These are phyloP conservation scores for Daldinia caldariorum DNA, from an alignment of 495 filamentous ascomycete genomes.

Conservation along the genomic window DNA sequence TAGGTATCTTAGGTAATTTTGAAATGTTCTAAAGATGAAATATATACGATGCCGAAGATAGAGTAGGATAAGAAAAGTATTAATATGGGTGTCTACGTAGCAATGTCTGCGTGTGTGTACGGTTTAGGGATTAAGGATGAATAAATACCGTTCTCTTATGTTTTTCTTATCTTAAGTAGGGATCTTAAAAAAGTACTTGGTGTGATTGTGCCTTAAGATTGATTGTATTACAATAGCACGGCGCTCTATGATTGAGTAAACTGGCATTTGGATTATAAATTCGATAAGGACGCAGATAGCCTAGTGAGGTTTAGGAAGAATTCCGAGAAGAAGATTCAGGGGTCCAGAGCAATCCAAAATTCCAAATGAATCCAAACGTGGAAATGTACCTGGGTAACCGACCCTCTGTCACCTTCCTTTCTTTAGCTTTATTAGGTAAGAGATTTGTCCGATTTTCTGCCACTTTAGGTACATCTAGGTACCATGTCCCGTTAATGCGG, in stretches of 20 bases:
- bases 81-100: neutral
- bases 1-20: too few relatives aligned
- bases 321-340: conserved; percentile 24
- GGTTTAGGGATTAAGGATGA: conserved; percentile 1
- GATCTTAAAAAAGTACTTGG: neutral
- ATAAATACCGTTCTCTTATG: neutral
- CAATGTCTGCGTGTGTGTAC: too few relatives aligned
- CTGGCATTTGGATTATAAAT: conserved; percentile 29
- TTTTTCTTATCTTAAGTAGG: neutral
- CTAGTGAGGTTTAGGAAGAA: conserved; percentile 30
- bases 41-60: neutral
- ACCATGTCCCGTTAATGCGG: conserved; percentile 22
- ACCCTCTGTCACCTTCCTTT: neutral
- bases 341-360: conserved; percentile 11
- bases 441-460: neutral
- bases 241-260: conserved; percentile 14
- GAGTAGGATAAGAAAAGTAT: neutral
- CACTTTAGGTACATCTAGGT: neutral
- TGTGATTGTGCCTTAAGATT: neutral
- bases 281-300: conserved; percentile 27
- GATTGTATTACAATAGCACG: neutral
- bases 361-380: neutral
- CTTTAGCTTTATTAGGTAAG: conserved; percentile 11
- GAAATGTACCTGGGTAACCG: too few relatives aligned
- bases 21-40: neutral